Conservation (phyloP, 352 stramenopile genomes). For the Phytophthora hibernalis region DNA sequence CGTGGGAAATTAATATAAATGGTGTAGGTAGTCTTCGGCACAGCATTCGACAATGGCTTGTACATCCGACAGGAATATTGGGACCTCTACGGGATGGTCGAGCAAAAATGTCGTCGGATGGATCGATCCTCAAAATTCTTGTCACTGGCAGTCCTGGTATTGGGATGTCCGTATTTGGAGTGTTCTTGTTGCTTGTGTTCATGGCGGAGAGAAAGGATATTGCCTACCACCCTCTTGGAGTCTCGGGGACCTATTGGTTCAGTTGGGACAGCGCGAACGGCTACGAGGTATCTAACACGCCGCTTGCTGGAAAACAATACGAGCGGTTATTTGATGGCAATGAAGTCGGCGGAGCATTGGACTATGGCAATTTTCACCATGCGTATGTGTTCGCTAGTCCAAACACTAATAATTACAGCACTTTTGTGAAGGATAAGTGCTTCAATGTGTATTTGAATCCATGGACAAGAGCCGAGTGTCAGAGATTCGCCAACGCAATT, state of each 20-base stretch:
- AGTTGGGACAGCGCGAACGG: constrained; percentile 9
- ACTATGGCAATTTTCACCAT: no score
- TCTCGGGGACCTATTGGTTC: constrained; percentile 9
- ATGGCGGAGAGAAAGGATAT: constrained; percentile 34
- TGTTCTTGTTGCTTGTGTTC: constrained; percentile 32
- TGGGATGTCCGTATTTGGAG: constrained; percentile 32
- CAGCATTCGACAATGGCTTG: constrained; percentile 9
- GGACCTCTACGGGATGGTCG: constrained; percentile 13
- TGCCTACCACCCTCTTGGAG: constrained; percentile 19
- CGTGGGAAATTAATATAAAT: background rate
- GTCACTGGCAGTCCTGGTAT: constrained; percentile 28
- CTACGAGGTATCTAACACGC: constrained; percentile 3
- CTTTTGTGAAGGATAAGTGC: constrained; percentile 26
- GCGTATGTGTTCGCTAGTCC: no score
- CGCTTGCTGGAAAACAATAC: constrained; percentile 5
- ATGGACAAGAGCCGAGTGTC: constrained; percentile 26
- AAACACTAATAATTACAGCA: constrained; percentile 4
- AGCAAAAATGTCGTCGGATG: background rate
- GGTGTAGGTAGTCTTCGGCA: background rate
- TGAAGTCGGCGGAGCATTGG: background rate
- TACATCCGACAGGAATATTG: constrained; percentile 35
- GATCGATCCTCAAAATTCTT: constrained; percentile 5
- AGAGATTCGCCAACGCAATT: constrained; percentile 15
- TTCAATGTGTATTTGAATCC: constrained; percentile 29
- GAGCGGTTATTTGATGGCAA: constrained; percentile 24